Evolutionary conservation across 2,329 filamentous ascomycete genomes (phyloP).

Genomic region (Trichoderma hamatum): DNA sequence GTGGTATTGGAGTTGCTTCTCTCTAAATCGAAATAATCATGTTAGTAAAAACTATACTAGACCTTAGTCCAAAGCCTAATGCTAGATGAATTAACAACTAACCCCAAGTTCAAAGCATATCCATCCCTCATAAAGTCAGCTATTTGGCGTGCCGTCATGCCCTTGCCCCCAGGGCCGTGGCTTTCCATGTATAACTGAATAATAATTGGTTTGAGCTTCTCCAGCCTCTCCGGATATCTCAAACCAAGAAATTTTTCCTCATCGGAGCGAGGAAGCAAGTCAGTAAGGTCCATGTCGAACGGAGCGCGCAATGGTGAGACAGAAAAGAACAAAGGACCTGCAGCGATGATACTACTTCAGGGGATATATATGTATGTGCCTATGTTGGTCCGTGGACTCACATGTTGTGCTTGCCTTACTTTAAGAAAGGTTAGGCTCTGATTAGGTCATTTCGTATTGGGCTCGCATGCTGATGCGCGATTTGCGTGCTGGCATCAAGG

Average conservation of each 20-base stretch:
- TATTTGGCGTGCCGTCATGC: background rate
- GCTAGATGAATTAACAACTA: background rate
- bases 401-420: background rate
- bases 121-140: background rate
- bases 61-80: background rate
- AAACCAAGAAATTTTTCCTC: background rate
- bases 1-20: background rate
- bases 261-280: background rate
- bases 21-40: background rate
- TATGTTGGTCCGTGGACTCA: background rate
- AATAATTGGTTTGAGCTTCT: background rate
- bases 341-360: background rate
- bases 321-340: background rate
- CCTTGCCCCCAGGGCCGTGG: background rate
- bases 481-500: too few relatives aligned
- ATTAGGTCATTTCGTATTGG: background rate
- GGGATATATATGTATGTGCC: background rate
- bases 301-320: background rate
- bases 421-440: background rate
- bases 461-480: too few relatives aligned
- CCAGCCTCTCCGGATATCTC: background rate
- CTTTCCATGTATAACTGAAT: background rate
- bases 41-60: background rate
- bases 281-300: background rate
- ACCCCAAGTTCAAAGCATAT: background rate